Percentiles rank a stretch among this genome's conserved stretches.
These are phyloP conservation scores for Glycine latifolia DNA, from an alignment of 306 rosid species.

Conservation along the genomic window DNA sequence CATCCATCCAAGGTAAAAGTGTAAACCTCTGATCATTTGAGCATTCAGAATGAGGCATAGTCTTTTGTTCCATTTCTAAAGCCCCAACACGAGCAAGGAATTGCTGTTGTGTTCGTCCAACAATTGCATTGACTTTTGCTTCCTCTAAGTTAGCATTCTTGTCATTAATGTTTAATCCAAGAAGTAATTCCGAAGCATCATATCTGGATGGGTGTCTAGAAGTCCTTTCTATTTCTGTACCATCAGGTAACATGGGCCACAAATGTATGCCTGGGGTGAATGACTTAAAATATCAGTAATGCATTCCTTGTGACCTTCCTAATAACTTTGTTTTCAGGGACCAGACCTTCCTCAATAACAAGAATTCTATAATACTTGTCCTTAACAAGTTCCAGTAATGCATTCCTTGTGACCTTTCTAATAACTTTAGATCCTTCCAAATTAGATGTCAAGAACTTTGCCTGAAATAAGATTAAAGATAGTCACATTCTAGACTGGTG, in stretches of 20 bases:
- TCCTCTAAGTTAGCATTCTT: constrained; percentile 66
- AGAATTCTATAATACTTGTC: constrained; percentile 77
- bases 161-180: constrained; percentile 75
- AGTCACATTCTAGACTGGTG: constrained; percentile 35
- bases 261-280: constrained; percentile 63
- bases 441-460: constrained; percentile 59
- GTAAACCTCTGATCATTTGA: constrained; percentile 55
- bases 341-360: constrained; percentile 86
- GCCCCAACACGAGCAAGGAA: constrained; percentile 91
- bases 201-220: constrained; percentile 66
- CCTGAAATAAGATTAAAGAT: constrained; percentile 58
- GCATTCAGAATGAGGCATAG: constrained; percentile 55
- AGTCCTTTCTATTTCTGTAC: constrained; percentile 73
- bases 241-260: constrained; percentile 86
- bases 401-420: constrained; percentile 84
- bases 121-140: constrained; percentile 71
- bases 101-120: constrained; percentile 76
- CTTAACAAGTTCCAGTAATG: constrained; percentile 76
- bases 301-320: no score
- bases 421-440: constrained; percentile 63
- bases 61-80: constrained; percentile 62
- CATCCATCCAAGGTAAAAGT: constrained; percentile 83
- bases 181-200: constrained; percentile 86
- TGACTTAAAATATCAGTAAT: no score
- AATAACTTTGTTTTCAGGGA: no score